These are phyloP conservation scores for Canavalia gladiata DNA, from an alignment of 306 rosid genomes.

Conservation along the genomic window DNA sequence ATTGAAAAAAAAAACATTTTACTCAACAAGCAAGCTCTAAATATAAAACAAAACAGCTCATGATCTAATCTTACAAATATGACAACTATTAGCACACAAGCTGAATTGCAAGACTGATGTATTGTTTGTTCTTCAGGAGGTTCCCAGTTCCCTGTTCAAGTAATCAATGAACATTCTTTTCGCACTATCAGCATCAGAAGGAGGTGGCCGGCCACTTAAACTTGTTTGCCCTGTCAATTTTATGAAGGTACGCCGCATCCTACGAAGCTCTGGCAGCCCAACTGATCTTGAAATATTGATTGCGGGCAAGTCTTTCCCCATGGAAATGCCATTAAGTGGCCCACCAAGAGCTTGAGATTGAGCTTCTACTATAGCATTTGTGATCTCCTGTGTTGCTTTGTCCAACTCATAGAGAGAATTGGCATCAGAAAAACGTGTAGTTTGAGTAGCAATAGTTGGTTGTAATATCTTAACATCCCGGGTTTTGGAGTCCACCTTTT, in stretches of 20 bases:
- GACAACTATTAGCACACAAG: neutral
- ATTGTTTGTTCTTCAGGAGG: conserved; percentile 55
- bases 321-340: conserved; percentile 72
- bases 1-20: neutral
- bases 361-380: conserved; percentile 80
- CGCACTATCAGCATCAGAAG: conserved; percentile 87
- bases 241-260: conserved; percentile 83
- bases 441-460: conserved; percentile 95
- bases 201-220: conserved; percentile 89
- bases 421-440: conserved; percentile 69
- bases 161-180: conserved; percentile 97
- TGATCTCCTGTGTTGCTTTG: conserved; percentile 89
- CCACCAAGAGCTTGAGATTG: conserved; percentile 90
- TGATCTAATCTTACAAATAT: conserved; percentile 28
- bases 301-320: conserved; percentile 75
- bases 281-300: conserved; percentile 71
- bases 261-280: conserved; percentile 88
- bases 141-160: conserved; percentile 91
- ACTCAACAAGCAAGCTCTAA: conserved; percentile 29
- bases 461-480: conserved; percentile 86
- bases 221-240: conserved; percentile 95
- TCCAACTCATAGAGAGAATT: conserved; percentile 89
- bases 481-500: conserved; percentile 77
- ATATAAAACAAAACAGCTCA: conserved; percentile 7
- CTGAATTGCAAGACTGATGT: neutral